A percentile compares a stretch with the other conserved stretches of the same genome.
Conservation (phyloP, 208 protist species). For the Trypanosoma boissoni region DNA sequence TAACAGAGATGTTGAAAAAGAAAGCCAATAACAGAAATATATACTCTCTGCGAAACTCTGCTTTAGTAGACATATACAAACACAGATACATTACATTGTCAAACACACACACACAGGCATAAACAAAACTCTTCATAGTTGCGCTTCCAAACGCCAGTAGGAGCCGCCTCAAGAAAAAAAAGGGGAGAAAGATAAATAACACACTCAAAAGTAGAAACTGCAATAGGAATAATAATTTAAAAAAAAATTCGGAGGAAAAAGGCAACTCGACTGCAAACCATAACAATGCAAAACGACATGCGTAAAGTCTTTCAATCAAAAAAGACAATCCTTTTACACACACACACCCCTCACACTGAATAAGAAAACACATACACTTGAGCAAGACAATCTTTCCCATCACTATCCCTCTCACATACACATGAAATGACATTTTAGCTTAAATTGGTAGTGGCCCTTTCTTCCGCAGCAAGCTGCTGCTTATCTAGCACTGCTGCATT, state of each 20-base stretch:
- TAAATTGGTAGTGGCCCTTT: neutral
- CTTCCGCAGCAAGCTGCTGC: slow-evolving; percentile 22
- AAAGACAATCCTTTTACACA: no score
- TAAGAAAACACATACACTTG: neutral
- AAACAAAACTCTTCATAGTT: slow-evolving; percentile 18
- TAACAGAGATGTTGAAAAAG: neutral
- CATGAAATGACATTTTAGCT: no score
- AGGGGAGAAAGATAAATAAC: slow-evolving; percentile 12
- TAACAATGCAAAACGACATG: no score
- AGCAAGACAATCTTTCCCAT: neutral
- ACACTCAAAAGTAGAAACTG: no score
- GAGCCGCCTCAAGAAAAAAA: slow-evolving; percentile 4
- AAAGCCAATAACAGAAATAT: neutral
- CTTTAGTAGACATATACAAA: neutral
- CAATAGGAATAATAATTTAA: no score
- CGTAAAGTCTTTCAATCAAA: no score
- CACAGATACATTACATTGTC: slow-evolving; percentile 6
- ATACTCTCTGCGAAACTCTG: no score
- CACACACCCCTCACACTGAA: no score
- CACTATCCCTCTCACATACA: no score
- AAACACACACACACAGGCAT: slow-evolving; percentile 11
- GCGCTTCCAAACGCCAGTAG: no score
- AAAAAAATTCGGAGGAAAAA: no score
- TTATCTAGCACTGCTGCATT: slow-evolving; percentile 42
- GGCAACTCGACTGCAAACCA: no score